These are phyloP conservation scores for Acacia pycnantha DNA, from an alignment of 331 rosid species.

Conservation along the genomic window DNA sequence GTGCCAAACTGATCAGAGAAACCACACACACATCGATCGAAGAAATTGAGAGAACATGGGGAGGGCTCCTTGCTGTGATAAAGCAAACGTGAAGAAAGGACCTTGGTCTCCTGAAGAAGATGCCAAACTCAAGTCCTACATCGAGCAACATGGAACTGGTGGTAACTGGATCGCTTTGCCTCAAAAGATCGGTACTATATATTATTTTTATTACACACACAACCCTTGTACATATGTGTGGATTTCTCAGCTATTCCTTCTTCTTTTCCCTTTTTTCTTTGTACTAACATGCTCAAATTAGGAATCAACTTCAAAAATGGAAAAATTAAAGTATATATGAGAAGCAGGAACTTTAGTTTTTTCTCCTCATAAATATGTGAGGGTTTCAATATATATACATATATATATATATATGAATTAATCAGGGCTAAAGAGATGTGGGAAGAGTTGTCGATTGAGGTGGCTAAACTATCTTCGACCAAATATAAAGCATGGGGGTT, in stretches of 20 bases:
- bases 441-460: conserved; percentile 88
- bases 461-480: conserved; percentile 94
- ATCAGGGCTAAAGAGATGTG: conserved; percentile 85
- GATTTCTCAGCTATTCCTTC: background rate
- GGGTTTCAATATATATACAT: background rate
- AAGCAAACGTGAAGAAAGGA: conserved; percentile 94
- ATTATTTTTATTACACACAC: background rate
- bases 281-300: background rate
- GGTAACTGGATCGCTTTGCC: conserved; percentile 98
- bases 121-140: conserved; percentile 80
- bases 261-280: background rate
- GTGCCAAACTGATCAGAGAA: conserved; percentile 7
- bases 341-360: background rate
- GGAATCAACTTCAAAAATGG: background rate
- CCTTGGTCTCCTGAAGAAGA: conserved; percentile 97
- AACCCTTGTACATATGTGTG: background rate
- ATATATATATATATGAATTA: background rate
- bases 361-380: background rate
- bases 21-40: background rate
- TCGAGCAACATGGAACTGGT: conserved; percentile 78
- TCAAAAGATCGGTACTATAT: conserved; percentile 67
- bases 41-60: conserved; percentile 50
- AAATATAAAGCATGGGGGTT: conserved; percentile 82
- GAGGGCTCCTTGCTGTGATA: conserved; percentile 97
- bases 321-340: background rate